Evolutionary conservation across 2,329 filamentous ascomycete genomes (phyloP).

Genomic region (Hymenoscyphus linearis): DNA sequence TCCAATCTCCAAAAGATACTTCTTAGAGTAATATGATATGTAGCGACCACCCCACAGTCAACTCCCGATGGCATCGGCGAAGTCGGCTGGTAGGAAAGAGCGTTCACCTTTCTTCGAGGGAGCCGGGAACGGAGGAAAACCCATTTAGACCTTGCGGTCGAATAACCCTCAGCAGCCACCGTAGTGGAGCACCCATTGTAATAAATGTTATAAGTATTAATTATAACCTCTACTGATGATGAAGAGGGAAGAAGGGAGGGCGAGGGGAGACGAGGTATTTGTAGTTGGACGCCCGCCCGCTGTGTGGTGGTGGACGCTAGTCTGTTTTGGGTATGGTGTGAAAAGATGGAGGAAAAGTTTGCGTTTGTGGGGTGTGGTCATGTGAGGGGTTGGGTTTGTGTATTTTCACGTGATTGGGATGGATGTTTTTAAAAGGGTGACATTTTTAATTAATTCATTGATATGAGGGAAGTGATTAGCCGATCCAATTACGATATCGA

Average conservation of each 20-base stretch:
- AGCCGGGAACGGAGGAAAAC: conserved; percentile 40
- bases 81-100: conserved; percentile 40
- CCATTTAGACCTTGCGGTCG: conserved; percentile 29
- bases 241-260: conserved; percentile 19
- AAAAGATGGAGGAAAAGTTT: no score
- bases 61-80: conserved; percentile 33
- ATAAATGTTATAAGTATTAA: conserved; percentile 35
- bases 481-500: no score
- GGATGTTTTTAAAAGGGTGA: no score
- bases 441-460: no score
- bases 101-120: conserved; percentile 35
- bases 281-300: neutral
- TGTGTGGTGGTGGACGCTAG: neutral
- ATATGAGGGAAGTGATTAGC: no score
- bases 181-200: conserved; percentile 34
- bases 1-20: neutral
- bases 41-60: conserved; percentile 41
- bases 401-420: neutral
- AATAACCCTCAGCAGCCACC: conserved; percentile 38
- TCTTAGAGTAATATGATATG: conserved; percentile 19
- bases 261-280: conserved; percentile 14
- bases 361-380: no score
- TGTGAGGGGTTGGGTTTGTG: no score
- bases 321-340: neutral
- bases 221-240: conserved; percentile 36